Percentiles rank a stretch among this genome's conserved stretches.
These are phyloP conservation scores for Phaeoacremonium minimum DNA, from an alignment of 2,329 filamentous ascomycete genomes.

Conservation along the genomic window DNA sequence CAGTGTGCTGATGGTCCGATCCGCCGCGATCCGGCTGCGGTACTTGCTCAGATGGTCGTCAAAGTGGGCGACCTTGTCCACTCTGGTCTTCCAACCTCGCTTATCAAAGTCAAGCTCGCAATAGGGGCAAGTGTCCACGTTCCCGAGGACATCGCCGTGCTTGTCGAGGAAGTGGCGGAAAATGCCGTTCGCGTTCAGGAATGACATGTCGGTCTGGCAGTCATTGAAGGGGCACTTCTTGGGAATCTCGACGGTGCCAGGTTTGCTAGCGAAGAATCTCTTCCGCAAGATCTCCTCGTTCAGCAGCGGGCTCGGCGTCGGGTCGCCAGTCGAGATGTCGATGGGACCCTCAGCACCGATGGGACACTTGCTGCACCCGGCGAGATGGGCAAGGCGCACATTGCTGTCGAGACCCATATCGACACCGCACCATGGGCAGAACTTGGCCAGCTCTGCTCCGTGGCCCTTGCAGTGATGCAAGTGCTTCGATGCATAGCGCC, in stretches of 20 bases:
- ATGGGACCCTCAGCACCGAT: conserved; percentile 4
- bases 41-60: too few relatives aligned
- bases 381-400: conserved; percentile 4
- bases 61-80: conserved; percentile 6
- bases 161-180: conserved; percentile 2
- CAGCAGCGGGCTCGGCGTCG: conserved; percentile 4
- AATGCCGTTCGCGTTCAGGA: conserved; percentile 3
- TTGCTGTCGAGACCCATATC: conserved; percentile 1
- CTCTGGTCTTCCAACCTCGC: conserved; percentile 1
- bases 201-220: conserved; percentile 1
- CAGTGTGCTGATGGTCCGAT: too few relatives aligned
- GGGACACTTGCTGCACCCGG: conserved; percentile 3
- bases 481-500: conserved; percentile 6
- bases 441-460: neutral
- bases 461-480: conserved; percentile 7
- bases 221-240: neutral
- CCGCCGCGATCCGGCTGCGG: too few relatives aligned
- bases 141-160: neutral
- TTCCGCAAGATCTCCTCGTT: neutral
- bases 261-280: neutral
- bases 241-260: conserved; percentile 2
- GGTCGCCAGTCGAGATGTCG: conserved; percentile 2
- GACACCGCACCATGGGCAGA: conserved; percentile 12
- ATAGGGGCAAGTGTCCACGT: conserved; percentile 6
- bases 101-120: conserved; percentile 4